Evolutionary conservation across 2,329 filamentous ascomycete species (phyloP), one percentile per base, ranked within the genome.

Genomic region (Xylariaceae sp.): DNA sequence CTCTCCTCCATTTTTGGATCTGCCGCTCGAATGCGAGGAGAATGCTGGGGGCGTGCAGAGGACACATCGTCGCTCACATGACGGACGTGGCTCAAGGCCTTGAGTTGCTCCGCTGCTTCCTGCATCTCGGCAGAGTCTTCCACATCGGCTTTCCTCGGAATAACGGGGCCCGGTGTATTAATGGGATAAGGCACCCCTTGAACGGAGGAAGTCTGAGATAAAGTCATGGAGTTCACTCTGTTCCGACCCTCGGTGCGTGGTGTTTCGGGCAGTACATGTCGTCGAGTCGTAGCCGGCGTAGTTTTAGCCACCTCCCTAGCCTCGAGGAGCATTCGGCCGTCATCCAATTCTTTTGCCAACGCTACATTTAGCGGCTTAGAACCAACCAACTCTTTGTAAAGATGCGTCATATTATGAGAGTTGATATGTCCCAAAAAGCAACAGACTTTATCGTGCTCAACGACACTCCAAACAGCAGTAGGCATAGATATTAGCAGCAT

Each of bases 101-200:
- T 85, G 6, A 86, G 71, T 63, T 85, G 82, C 60, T 85, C 82
- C 4, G 82, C 82, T 17, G 82, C 82, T 64, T 85, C 81, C 57
- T 85, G 80, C 80, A 86, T 85, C 66, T 86, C 82, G 9, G 78
- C 81, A n/a, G 82, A 82, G 49, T 85, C 82, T 59, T 84, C 81
- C 5, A 74, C 76, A 32, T 79, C 74, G 27, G 76, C 67, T 49
- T 77, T 75, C 31, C 66, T 63, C 2, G 68, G 66, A 12, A 65
- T 57, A 40, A 53, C 55, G 2, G 65, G 71, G 2, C 50, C 56
- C 2, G 65, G 59, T 10, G 59, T 62, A 10, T 58, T 55, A 27
- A 52, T 60, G 14, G 58, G 31, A 52, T 63, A 66, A 18, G 59
- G 39, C 2, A 57, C 39, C 22, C 33, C 53, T 10, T 58, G 41